phyloP scores from a whole-genome alignment of 768 basidiomycete species.

The Tulasnella sp. region DNA sequence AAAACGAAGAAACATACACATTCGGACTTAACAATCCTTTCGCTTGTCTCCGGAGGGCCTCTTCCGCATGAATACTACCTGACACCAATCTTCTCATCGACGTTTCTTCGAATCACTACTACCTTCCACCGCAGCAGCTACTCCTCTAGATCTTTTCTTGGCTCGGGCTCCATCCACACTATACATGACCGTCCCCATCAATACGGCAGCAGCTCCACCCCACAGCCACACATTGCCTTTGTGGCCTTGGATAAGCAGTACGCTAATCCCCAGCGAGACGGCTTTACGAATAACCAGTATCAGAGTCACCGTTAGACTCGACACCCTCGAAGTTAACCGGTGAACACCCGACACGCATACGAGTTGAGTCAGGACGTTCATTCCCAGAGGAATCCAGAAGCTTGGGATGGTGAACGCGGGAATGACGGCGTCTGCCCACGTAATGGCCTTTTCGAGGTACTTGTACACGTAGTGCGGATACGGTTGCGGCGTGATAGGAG shows the following conservation, averaged over 20 bases:
- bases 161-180: constrained; percentile 36
- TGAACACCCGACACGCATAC: constrained; percentile 84
- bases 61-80: background rate
- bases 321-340: constrained; percentile 68
- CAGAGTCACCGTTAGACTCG: constrained; percentile 68
- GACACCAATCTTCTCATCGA: background rate
- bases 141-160: constrained; percentile 20
- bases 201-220: constrained; percentile 58
- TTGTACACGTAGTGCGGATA: background rate
- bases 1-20: background rate
- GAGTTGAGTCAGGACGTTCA: constrained; percentile 79
- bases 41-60: background rate
- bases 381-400: constrained; percentile 52
- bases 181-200: constrained; percentile 65
- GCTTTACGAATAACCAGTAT: constrained; percentile 77
- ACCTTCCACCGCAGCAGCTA: constrained; percentile 18
- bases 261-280: constrained; percentile 64
- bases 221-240: constrained; percentile 45
- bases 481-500: background rate
- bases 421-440: constrained; percentile 9
- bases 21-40: background rate
- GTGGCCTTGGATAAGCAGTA: constrained; percentile 41
- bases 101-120: background rate
- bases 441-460: background rate
- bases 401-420: constrained; percentile 45